Conservation (phyloP, 768 basidiomycete genomes). For the Mycena vitilis region DNA sequence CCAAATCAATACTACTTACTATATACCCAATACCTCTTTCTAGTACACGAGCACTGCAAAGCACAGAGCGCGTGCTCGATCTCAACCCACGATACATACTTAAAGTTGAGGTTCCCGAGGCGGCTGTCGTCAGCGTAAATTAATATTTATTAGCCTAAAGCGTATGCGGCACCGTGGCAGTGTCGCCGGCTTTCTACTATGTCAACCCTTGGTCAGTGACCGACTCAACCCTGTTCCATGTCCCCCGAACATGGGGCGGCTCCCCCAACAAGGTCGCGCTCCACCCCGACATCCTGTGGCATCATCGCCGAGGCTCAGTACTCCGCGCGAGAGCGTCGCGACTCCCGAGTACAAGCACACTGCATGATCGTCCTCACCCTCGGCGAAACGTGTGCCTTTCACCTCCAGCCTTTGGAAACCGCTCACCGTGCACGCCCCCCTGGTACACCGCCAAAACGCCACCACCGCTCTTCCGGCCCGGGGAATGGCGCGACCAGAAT, state of each 20-base stretch:
- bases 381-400: slow-evolving; percentile 64
- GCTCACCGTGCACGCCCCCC: background rate
- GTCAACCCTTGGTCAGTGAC: no score
- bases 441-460: slow-evolving; percentile 44
- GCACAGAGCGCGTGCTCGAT: no score
- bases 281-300: slow-evolving; percentile 55
- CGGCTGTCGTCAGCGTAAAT: no score
- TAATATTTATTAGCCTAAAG: no score
- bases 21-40: no score
- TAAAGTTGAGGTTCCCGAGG: no score
- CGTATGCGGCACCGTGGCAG: no score
- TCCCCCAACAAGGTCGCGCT: slow-evolving; percentile 11
- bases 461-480: slow-evolving; percentile 41
- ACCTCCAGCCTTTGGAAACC: background rate
- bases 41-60: no score
- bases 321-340: slow-evolving; percentile 53
- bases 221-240: no score
- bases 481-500: slow-evolving; percentile 9
- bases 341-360: slow-evolving; percentile 66
- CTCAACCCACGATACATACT: no score
- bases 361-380: slow-evolving; percentile 68
- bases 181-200: no score
- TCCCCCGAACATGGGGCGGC: slow-evolving; percentile 7
- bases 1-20: no score
- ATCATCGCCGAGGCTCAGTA: slow-evolving; percentile 62